Evolutionary conservation across 2,329 filamentous ascomycete species (phyloP), one percentile per base, ranked within the genome.

Genomic region (Tolypocladium paradoxum): DNA sequence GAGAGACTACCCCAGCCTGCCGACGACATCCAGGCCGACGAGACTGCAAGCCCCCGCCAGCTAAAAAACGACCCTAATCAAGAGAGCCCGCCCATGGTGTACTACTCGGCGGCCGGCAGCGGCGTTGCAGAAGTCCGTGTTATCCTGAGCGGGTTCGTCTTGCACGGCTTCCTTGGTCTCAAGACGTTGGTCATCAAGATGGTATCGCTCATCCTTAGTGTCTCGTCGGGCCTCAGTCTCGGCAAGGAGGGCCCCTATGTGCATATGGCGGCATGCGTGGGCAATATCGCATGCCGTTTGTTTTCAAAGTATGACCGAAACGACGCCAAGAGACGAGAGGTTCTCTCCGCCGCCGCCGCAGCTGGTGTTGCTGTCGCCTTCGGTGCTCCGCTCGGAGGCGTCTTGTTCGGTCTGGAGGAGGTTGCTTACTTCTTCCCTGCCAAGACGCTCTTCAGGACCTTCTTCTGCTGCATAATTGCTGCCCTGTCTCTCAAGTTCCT

Each of bases 51-150:
- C 37, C 72, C 75, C 8, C 65, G 62, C 6, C 66, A 66, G 27
- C 54, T n/a, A n/a, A n/a, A 74, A 64, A 56, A 73, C 66, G 22
- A 73, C n/a, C 48, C 55, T 2, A 70, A 58, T 56, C 69, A 51
- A 57, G 67, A 52, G 56, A 62, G 64, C 1, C 79, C 85, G 2
- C 87, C 89, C 1, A 95, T 95, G 85, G 80, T 92, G 6, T 99
- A 96, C 70, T 99, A 96, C 68, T 91, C 93, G 8, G 93, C 92
- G 54, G 92, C 92, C 43, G 93, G 93, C 49, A 96, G 90, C 70
- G 93, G 93, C 61, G 93, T 99, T 14, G 93, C 93, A 7, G 93
- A 99, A 72, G 92, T 97, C 53, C 91, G 93, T 58, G 93, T 97
- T 55, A 97, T 97, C 54, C 80, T 97, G n/a, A 96, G 90, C 62